These are phyloP conservation scores for Fusarium compactum DNA, from an alignment of 2,329 filamentous ascomycete species.

Conservation along the genomic window DNA sequence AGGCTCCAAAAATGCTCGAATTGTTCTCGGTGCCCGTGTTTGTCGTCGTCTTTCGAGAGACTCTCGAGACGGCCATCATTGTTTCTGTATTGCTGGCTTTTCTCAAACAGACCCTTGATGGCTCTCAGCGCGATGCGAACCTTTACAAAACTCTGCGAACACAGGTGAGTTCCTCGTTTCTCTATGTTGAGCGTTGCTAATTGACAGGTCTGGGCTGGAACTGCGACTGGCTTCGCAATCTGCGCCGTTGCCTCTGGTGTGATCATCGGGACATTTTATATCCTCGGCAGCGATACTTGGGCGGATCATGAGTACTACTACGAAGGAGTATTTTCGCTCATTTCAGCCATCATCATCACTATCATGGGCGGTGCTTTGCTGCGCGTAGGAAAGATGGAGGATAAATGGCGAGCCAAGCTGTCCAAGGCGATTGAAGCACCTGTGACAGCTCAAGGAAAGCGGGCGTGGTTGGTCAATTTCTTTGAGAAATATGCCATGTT, in stretches of 20 bases:
- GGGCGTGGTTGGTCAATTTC: conserved; percentile 68
- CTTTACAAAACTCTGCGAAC: conserved; percentile 75
- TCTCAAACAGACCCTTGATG: conserved; percentile 81
- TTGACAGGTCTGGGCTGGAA: conserved; percentile 68
- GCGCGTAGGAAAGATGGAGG: conserved; percentile 83
- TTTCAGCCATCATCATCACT: conserved; percentile 86
- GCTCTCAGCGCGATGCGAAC: conserved; percentile 68
- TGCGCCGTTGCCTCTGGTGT: conserved; percentile 74
- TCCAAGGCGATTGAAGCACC: conserved; percentile 73
- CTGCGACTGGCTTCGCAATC: conserved; percentile 56
- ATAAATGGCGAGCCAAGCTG: conserved; percentile 87
- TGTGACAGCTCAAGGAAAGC: conserved; percentile 58
- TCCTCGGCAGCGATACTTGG: conserved; percentile 76
- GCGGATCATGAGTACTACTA: conserved; percentile 79
- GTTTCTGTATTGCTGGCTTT: conserved; percentile 87
- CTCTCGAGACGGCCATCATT: conserved; percentile 85
- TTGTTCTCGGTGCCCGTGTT: conserved; percentile 86
- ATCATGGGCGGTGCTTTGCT: conserved; percentile 84
- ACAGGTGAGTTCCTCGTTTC: conserved; percentile 62
- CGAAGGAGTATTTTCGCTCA: conserved; percentile 81
- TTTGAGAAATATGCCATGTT: conserved; percentile 90
- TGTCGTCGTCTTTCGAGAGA: conserved; percentile 91
- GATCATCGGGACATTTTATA: conserved; percentile 80
- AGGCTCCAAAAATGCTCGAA: conserved; percentile 63
- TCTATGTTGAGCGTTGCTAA: not conserved